These are phyloP conservation scores for Thelonectria rubi DNA, from an alignment of 2,329 filamentous ascomycete genomes.

Conservation along the genomic window DNA sequence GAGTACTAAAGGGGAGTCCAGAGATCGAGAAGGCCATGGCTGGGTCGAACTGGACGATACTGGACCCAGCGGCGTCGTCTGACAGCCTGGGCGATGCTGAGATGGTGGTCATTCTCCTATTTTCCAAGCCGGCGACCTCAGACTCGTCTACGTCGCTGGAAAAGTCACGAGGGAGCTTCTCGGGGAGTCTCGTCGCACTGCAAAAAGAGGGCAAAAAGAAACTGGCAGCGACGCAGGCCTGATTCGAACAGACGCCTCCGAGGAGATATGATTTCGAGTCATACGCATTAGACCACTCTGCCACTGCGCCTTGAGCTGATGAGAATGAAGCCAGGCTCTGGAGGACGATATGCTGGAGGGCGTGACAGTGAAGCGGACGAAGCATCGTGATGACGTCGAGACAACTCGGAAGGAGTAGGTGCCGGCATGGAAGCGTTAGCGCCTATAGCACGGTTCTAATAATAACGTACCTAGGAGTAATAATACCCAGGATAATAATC, in stretches of 20 bases:
- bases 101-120: not conserved
- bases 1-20: not conserved
- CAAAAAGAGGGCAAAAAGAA: not conserved
- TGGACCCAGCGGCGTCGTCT: not conserved
- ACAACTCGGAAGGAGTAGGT: too few species aligned
- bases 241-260: constrained; percentile 5
- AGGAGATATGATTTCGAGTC: constrained; percentile 5
- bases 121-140: not conserved
- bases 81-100: not conserved
- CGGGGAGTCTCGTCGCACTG: too few species aligned
- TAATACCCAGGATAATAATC: too few species aligned
- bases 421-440: too few species aligned
- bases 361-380: too few species aligned
- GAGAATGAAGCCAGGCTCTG: not conserved
- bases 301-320: constrained; percentile 1
- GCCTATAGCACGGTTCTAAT: too few species aligned
- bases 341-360: not conserved
- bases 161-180: not conserved
- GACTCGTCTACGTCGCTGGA: not conserved
- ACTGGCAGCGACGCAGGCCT: not conserved
- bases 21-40: not conserved
- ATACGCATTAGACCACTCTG: constrained; percentile 6
- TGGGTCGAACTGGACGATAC: not conserved
- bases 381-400: too few species aligned
- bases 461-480: too few species aligned